Conservation (phyloP, 2,329 filamentous ascomycete genomes). For the Penicillium sp. region DNA sequence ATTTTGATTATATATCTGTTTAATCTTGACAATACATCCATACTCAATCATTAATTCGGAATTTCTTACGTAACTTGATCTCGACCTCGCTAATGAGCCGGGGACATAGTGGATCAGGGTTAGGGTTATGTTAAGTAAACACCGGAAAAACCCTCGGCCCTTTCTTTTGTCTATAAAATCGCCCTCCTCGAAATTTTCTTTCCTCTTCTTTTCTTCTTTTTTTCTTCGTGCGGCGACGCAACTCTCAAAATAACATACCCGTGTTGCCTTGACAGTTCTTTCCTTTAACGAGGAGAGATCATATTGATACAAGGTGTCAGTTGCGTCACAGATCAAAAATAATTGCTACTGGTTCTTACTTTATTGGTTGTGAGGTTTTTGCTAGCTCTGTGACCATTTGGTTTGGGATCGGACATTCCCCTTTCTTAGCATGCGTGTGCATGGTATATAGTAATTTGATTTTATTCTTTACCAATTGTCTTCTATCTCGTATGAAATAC, state of each 20-base stretch:
- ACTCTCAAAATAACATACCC: conserved; percentile 55
- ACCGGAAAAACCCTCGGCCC: conserved; percentile 21
- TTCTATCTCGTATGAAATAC: conserved; percentile 11
- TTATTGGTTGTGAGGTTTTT: conserved; percentile 44
- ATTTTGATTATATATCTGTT: conserved; percentile 12
- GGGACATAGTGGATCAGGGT: conserved; percentile 28
- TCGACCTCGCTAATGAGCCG: too few species aligned
- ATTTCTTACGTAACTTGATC: too few species aligned
- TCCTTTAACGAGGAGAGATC: conserved; percentile 37
- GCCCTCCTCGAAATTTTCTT: conserved; percentile 3
- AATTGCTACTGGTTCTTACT: conserved; percentile 67
- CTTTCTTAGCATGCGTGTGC: conserved; percentile 5
- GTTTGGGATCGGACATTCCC: conserved; percentile 56
- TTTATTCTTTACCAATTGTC: not conserved
- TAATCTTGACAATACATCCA: not conserved
- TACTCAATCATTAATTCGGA: too few species aligned
- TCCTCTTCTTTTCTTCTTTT: conserved; percentile 47
- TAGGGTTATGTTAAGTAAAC: not conserved
- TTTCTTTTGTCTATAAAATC: conserved; percentile 15
- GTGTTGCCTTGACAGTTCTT: conserved; percentile 69
- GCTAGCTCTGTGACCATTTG: conserved; percentile 43
- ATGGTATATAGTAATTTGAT: not conserved
- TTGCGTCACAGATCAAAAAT: conserved; percentile 77
- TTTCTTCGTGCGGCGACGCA: conserved; percentile 77
- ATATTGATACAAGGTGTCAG: conserved; percentile 64